Conservation (phyloP, 305 asterid species). For the Solanum aculeatissimum region DNA sequence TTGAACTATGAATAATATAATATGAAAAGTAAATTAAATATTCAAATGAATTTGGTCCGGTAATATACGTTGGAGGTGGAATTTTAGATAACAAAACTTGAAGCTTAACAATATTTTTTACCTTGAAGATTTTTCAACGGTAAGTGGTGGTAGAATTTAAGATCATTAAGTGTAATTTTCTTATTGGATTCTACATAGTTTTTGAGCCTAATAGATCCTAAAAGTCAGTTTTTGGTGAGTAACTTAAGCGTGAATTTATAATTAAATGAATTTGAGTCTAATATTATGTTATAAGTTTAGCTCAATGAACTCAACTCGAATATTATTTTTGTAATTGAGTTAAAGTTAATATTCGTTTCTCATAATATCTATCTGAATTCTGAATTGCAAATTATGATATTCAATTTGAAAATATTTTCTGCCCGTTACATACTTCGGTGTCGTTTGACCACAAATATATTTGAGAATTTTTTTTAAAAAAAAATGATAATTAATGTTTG, state of each 20-base stretch:
- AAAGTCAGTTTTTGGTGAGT: accelerated
- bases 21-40: neutral
- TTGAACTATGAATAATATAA: neutral
- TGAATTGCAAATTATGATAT: neutral
- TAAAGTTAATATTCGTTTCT: too few species aligned
- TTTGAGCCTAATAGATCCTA: neutral
- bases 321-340: too few species aligned
- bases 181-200: neutral
- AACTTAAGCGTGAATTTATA: neutral
- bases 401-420: too few species aligned
- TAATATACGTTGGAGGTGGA: too few species aligned
- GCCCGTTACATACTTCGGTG: too few species aligned
- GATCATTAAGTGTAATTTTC: neutral
- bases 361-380: neutral
- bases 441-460: too few species aligned
- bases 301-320: too few species aligned
- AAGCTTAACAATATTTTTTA: neutral
- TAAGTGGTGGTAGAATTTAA: neutral
- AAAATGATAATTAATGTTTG: too few species aligned
- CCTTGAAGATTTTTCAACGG: neutral
- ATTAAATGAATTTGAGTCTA: too few species aligned
- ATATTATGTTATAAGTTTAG: too few species aligned
- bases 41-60: neutral
- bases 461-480: too few species aligned
- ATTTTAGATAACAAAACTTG: too few species aligned